Evolutionary conservation across 768 basidiomycete genomes (phyloP).

Genomic region (Bullera alba): DNA sequence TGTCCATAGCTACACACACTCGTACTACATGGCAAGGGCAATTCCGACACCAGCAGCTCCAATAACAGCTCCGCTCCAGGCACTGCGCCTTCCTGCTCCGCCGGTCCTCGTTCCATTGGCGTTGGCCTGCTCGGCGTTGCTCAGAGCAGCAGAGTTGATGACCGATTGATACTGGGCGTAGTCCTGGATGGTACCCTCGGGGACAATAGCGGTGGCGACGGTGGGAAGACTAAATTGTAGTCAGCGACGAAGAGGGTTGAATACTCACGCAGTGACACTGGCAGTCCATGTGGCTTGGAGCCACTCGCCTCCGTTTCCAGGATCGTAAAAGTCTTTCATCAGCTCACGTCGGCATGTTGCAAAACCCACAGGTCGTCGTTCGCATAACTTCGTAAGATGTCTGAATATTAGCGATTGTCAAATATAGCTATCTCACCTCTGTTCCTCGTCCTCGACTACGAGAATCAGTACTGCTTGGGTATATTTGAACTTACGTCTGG

Average conservation of each 20-base stretch:
- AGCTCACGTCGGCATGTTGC: constrained; percentile 6
- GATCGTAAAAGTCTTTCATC: constrained; percentile 27
- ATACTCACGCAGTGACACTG: constrained; percentile 23
- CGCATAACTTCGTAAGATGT: constrained; percentile 17
- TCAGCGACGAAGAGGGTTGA: neutral
- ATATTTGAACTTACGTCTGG: too few species aligned
- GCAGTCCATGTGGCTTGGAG: constrained; percentile 32
- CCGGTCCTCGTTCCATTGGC: neutral
- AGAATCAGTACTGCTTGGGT: too few species aligned
- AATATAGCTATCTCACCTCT: too few species aligned
- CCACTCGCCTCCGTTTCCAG: constrained; percentile 25
- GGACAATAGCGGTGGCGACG: constrained; percentile 29
- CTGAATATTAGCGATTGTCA: too few species aligned
- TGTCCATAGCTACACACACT: too few species aligned
- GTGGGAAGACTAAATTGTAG: constrained; percentile 13
- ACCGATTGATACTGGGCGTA: constrained; percentile 30
- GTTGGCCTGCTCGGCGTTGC: constrained; percentile 8
- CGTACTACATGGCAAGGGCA: too few species aligned
- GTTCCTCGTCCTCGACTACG: too few species aligned
- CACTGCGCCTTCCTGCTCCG: neutral
- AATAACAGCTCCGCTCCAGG: neutral
- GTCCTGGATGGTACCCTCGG: constrained; percentile 28
- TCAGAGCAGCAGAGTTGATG: constrained; percentile 25
- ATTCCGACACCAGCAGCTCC: neutral
- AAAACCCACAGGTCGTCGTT: constrained; percentile 20